Percentiles rank a stretch among this genome's conserved stretches.
Conservation (phyloP, 2,329 filamentous ascomycete species). For the Scopulariopsis brevicaulis region DNA sequence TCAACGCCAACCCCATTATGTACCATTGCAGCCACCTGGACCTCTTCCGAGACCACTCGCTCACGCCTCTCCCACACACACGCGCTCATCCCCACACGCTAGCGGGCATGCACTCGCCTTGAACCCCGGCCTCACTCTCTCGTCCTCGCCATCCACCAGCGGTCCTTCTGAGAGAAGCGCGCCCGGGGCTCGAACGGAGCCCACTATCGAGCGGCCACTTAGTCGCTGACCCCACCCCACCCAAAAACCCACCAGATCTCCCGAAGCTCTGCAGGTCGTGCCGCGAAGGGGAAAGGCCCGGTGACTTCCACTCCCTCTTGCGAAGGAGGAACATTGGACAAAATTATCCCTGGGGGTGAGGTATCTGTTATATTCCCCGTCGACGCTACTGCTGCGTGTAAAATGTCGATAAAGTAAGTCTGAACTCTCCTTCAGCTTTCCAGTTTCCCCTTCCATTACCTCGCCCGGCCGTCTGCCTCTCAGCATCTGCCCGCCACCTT, state of each 20-base stretch:
- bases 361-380: conserved; percentile 2
- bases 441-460: conserved; percentile 9
- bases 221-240: conserved; percentile 3
- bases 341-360: neutral
- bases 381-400: neutral
- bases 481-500: conserved; percentile 5
- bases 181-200: neutral
- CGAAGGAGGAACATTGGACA: conserved; percentile 1
- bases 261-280: conserved; percentile 4
- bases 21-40: neutral
- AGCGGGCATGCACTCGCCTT: neutral
- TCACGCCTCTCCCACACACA: neutral
- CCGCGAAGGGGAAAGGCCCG: conserved; percentile 4
- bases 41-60: neutral
- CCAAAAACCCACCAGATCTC: conserved; percentile 4
- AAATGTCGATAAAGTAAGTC: conserved; percentile 45
- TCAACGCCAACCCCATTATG: neutral
- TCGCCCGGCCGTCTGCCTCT: conserved; percentile 5
- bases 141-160: neutral
- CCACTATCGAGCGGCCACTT: neutral
- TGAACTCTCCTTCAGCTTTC: conserved; percentile 8
- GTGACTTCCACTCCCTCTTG: neutral
- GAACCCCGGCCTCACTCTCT: neutral
- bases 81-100: neutral
- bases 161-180: neutral